phyloP scores from a whole-genome alignment of 2,329 filamentous ascomycete species.

The Alternaria sp. region DNA sequence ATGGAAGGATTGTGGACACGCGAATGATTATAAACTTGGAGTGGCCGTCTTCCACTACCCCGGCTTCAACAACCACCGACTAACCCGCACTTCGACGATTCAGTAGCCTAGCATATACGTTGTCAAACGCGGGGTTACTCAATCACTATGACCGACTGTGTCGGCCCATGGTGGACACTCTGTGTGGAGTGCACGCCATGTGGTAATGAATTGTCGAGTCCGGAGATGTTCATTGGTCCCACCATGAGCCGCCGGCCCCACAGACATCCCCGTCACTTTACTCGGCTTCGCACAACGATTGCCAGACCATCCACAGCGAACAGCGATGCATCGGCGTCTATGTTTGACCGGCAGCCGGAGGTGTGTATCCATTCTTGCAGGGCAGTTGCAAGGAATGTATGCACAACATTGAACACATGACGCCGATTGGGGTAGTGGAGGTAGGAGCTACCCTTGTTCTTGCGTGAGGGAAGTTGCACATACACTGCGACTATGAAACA shows the following conservation, averaged over 20 bases:
- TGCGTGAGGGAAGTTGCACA: not conserved
- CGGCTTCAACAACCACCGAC: not conserved
- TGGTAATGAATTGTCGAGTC: not conserved
- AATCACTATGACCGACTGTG: not conserved
- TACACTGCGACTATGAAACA: not conserved
- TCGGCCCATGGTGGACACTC: not conserved
- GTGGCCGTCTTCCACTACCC: not conserved
- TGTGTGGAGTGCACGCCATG: not conserved
- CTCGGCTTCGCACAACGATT: not conserved
- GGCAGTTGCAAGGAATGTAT: not conserved
- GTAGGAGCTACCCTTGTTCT: not conserved
- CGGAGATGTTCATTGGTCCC: not conserved
- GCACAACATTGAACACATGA: not conserved
- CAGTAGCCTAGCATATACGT: not conserved
- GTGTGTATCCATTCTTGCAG: not conserved
- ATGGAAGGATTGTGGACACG: not conserved
- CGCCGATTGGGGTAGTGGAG: not conserved
- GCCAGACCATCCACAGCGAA: not conserved
- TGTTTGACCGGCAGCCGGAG: not conserved
- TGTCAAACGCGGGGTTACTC: no score
- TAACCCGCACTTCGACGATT: not conserved
- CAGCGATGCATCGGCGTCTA: not conserved
- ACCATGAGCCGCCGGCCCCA: not conserved
- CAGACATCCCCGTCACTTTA: not conserved
- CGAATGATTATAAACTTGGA: not conserved